phyloP scores from a whole-genome alignment of 306 rosid species.

The Rosa chinensis region DNA sequence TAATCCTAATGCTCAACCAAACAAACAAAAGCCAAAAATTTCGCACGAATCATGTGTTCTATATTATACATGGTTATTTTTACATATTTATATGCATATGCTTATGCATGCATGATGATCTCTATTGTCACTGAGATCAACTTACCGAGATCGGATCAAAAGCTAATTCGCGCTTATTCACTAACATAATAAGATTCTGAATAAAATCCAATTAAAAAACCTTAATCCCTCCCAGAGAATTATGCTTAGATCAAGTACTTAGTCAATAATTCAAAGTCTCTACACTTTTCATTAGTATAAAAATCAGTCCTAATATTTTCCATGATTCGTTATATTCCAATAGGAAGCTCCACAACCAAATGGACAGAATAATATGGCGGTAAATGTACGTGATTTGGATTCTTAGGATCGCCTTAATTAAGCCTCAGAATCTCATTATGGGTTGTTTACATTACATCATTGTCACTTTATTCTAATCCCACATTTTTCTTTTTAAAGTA shows the following conservation, averaged over 20 bases:
- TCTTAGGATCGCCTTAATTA: constrained; percentile 30
- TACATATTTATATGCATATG: not conserved
- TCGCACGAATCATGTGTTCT: constrained; percentile 38
- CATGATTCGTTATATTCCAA: constrained; percentile 47
- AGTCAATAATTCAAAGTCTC: constrained; percentile 23
- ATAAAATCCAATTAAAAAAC: constrained; percentile 19
- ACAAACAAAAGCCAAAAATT: constrained; percentile 45
- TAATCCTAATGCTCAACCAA: constrained; percentile 30
- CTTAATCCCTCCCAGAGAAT: constrained; percentile 10
- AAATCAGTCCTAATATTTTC: constrained; percentile 34
- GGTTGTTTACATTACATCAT: constrained; percentile 23
- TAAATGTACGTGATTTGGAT: constrained; percentile 34
- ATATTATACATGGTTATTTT: not conserved
- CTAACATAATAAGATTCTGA: constrained; percentile 18
- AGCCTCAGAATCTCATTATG: constrained; percentile 35
- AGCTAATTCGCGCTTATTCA: constrained; percentile 9
- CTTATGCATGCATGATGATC: not conserved
- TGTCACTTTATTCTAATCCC: constrained; percentile 39
- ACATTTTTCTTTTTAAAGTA: not conserved
- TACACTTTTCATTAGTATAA: constrained; percentile 24
- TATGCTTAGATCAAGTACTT: constrained; percentile 21
- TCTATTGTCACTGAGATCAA: not conserved
- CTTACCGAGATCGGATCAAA: constrained; percentile 23
- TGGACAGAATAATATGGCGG: constrained; percentile 46
- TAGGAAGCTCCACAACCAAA: constrained; percentile 43